Evolutionary conservation across 805 yeast species (phyloP).

Genomic region (Candida andamanensis): DNA sequence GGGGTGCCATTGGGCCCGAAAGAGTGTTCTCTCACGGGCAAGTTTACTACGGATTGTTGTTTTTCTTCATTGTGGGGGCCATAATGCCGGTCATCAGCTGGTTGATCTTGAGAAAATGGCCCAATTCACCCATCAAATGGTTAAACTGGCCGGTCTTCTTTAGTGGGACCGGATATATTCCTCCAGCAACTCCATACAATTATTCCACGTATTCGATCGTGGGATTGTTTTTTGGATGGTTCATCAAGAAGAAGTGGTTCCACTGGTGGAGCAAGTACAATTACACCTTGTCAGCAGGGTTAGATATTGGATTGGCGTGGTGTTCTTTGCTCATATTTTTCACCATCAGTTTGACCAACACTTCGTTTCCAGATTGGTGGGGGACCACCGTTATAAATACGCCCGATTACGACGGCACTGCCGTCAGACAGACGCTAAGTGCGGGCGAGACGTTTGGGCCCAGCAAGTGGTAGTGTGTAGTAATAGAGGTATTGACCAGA

Average conservation of each 20-base stretch:
- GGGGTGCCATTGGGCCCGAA: constrained; percentile 34
- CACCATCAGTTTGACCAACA: constrained; percentile 16
- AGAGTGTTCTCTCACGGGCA: constrained; percentile 12
- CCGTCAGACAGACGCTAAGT: constrained; percentile 22
- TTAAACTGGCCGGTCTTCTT: constrained; percentile 28
- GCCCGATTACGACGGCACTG: constrained; percentile 28
- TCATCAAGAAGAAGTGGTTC: constrained; percentile 35
- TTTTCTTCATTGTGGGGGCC: constrained; percentile 37
- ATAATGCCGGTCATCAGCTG: constrained; percentile 32
- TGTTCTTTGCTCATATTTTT: constrained; percentile 36
- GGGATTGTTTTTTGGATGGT: constrained; percentile 31
- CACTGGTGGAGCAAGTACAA: constrained; percentile 38
- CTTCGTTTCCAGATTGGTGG: constrained; percentile 53
- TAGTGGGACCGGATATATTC: constrained; percentile 53
- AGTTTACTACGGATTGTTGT: constrained; percentile 25
- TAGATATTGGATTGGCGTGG: constrained; percentile 42
- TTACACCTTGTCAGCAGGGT: constrained; percentile 41
- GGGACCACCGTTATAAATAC: constrained; percentile 46
- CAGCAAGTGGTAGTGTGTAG: constrained; percentile 43
- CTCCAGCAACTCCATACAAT: constrained; percentile 72
- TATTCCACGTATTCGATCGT: constrained; percentile 48
- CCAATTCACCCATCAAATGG: constrained; percentile 18
- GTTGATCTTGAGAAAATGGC: constrained; percentile 39
- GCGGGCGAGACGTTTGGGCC: constrained; percentile 48
- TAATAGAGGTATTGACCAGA: too few species aligned